These are phyloP conservation scores for Leucocoprinus birnbaumii DNA, from an alignment of 768 basidiomycete species.

Conservation along the genomic window DNA sequence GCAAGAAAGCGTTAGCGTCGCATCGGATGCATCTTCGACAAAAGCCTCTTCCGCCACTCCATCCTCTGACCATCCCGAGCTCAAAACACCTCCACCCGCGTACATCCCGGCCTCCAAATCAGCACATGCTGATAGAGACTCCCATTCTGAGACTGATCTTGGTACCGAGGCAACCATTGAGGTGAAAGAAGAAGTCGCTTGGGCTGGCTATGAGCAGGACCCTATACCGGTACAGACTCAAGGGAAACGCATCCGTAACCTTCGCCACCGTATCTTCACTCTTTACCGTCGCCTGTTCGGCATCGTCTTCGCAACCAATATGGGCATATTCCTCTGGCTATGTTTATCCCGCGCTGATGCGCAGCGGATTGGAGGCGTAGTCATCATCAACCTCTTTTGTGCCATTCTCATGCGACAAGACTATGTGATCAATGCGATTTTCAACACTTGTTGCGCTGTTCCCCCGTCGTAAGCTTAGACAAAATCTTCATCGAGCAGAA, in stretches of 20 bases:
- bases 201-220: slow-evolving; percentile 53
- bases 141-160: slow-evolving; percentile 19
- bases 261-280: slow-evolving; percentile 53
- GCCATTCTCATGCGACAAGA: slow-evolving; percentile 51
- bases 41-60: slow-evolving; percentile 14
- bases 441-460: slow-evolving; percentile 47
- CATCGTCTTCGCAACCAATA: slow-evolving; percentile 53
- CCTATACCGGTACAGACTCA: slow-evolving; percentile 48
- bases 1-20: slow-evolving; percentile 1
- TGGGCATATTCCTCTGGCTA: slow-evolving; percentile 46
- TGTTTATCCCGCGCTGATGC: slow-evolving; percentile 32
- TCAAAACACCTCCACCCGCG: slow-evolving; percentile 13
- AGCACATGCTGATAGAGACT: slow-evolving; percentile 11
- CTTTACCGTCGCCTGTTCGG: slow-evolving; percentile 60
- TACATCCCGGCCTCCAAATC: slow-evolving; percentile 12
- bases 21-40: slow-evolving; percentile 9
- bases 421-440: slow-evolving; percentile 58
- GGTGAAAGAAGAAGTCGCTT: slow-evolving; percentile 34
- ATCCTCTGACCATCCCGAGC: slow-evolving; percentile 8
- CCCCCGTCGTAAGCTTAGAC: slow-evolving; percentile 39
- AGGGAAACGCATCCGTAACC: slow-evolving; percentile 43
- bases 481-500: background rate
- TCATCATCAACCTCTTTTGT: slow-evolving; percentile 45
- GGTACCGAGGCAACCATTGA: slow-evolving; percentile 23
- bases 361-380: slow-evolving; percentile 34